phyloP scores from a whole-genome alignment of 352 stramenopile genomes.

The Globisporangium heterothallicum region DNA sequence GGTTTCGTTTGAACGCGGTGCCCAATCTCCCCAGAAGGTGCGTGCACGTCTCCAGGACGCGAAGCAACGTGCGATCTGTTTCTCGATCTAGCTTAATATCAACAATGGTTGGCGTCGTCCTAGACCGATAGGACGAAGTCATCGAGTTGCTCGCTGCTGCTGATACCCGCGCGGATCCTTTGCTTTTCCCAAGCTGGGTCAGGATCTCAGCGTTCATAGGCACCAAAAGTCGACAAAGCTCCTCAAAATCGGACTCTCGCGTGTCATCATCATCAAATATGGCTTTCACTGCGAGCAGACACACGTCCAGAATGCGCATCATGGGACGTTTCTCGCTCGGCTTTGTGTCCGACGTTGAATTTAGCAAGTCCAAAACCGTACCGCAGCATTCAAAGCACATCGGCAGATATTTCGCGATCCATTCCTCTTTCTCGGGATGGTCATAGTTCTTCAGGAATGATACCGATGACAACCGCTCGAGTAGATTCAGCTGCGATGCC shows the following conservation, averaged over 20 bases:
- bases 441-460: slow-evolving; percentile 41
- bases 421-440: slow-evolving; percentile 41
- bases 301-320: slow-evolving; percentile 54
- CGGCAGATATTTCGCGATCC: slow-evolving; percentile 50
- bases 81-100: neutral
- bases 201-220: slow-evolving; percentile 51
- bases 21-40: slow-evolving; percentile 39
- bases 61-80: slow-evolving; percentile 1
- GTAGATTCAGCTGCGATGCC: slow-evolving; percentile 33
- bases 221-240: slow-evolving; percentile 44
- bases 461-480: slow-evolving; percentile 35
- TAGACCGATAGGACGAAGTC: slow-evolving; percentile 10
- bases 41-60: slow-evolving; percentile 28
- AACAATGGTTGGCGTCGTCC: neutral
- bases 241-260: slow-evolving; percentile 20
- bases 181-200: slow-evolving; percentile 30
- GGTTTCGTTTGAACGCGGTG: slow-evolving; percentile 41
- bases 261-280: slow-evolving; percentile 53
- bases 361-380: slow-evolving; percentile 49
- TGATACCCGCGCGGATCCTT: slow-evolving; percentile 10
- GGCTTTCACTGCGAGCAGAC: slow-evolving; percentile 42
- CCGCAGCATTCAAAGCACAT: slow-evolving; percentile 68
- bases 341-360: slow-evolving; percentile 6
- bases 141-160: slow-evolving; percentile 12
- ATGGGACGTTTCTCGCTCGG: slow-evolving; percentile 25